These are phyloP conservation scores for Blastobotrys muscicola DNA, from an alignment of 805 yeast species.

Conservation along the genomic window DNA sequence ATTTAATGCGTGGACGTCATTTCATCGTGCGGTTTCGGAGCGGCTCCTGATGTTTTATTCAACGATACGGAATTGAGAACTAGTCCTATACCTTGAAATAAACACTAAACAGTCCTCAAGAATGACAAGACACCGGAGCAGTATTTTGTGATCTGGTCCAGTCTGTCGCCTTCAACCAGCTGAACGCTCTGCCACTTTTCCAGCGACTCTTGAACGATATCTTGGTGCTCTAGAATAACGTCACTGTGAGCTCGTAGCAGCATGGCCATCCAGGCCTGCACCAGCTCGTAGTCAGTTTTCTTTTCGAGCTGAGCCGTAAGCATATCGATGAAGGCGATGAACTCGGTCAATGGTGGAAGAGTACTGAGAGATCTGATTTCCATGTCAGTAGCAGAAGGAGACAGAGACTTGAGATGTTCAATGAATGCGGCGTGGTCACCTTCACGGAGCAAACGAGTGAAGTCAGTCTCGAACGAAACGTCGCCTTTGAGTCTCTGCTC, in stretches of 20 bases:
- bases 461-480: conserved; percentile 56
- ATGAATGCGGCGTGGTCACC: conserved; percentile 49
- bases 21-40: too few species aligned
- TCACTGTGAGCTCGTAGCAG: conserved; percentile 77
- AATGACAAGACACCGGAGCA: conserved; percentile 72
- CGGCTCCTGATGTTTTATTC: too few species aligned
- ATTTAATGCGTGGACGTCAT: too few species aligned
- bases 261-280: conserved; percentile 72
- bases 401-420: conserved; percentile 41
- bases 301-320: conserved; percentile 46
- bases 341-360: conserved; percentile 57
- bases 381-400: conserved; percentile 75
- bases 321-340: conserved; percentile 58
- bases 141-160: conserved; percentile 65
- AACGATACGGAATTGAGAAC: too few species aligned
- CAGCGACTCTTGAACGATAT: conserved; percentile 36
- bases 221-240: conserved; percentile 37
- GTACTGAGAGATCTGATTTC: conserved; percentile 72
- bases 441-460: conserved; percentile 55
- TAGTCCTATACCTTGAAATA: background rate
- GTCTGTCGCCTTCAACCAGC: conserved; percentile 32
- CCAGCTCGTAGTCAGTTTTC: conserved; percentile 62
- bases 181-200: conserved; percentile 41
- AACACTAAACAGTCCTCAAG: conserved; percentile 26
- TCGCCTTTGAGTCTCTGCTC: conserved; percentile 5